phyloP scores from a whole-genome alignment of 2,329 filamentous ascomycete species.

The Fusarium oligoseptatum region DNA sequence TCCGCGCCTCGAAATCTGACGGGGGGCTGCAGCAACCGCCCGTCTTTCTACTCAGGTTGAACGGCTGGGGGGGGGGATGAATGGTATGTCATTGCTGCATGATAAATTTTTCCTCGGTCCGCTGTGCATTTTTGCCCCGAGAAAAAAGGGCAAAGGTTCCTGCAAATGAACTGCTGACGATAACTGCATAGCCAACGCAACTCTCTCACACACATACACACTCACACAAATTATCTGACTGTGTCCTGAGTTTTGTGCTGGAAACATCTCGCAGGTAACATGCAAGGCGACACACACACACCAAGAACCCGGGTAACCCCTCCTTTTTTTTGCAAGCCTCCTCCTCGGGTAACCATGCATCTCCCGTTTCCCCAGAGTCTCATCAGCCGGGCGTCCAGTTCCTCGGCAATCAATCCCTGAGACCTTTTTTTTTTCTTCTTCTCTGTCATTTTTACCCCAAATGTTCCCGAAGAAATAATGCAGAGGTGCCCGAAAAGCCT shows the following conservation, averaged over 20 bases:
- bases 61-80: neutral
- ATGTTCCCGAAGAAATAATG: neutral
- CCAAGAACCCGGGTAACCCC: neutral
- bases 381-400: neutral
- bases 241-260: neutral
- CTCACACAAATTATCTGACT: neutral
- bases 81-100: neutral
- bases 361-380: conserved; percentile 8
- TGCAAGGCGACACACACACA: neutral
- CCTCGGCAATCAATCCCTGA: conserved; percentile 10
- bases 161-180: conserved; percentile 1
- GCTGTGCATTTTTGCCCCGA: neutral
- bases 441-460: neutral
- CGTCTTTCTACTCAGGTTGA: neutral
- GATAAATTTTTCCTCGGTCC: neutral
- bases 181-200: neutral
- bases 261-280: neutral
- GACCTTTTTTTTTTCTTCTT: neutral
- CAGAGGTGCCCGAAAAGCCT: conserved; percentile 1
- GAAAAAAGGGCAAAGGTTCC: neutral
- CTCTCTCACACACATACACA: neutral
- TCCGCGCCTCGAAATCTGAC: neutral
- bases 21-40: neutral
- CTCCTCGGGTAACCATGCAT: conserved; percentile 74
- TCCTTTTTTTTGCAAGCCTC: conserved; percentile 75